A percentile compares a stretch with the other conserved stretches of the same genome.
Conservation (phyloP, 768 basidiomycete species). For the Xerocomellus chrysenteron region DNA sequence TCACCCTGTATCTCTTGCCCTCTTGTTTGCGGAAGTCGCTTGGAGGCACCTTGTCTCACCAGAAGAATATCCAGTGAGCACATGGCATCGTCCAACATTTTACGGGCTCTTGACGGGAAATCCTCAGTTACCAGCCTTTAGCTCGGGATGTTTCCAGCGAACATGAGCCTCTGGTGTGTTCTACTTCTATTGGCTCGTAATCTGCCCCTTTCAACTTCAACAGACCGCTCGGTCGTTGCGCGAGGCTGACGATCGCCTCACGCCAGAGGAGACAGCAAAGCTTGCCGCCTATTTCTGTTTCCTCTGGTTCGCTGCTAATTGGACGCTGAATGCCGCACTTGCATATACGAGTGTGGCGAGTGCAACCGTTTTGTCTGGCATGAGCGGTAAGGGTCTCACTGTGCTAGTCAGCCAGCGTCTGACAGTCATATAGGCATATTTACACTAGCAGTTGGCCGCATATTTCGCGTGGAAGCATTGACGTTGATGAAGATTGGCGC, state of each 20-base stretch:
- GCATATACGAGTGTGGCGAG: conserved; percentile 93
- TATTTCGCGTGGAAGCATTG: conserved; percentile 79
- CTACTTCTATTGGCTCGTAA: neutral
- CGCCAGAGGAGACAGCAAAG: conserved; percentile 66
- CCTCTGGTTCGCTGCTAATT: conserved; percentile 95
- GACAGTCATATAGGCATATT: conserved; percentile 71
- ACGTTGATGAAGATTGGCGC: conserved; percentile 72
- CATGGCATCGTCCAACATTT: neutral
- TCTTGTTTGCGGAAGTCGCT: conserved; percentile 40
- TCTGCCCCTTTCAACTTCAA: neutral
- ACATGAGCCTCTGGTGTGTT: conserved; percentile 21
- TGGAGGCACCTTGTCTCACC: neutral
- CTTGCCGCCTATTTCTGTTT: conserved; percentile 82
- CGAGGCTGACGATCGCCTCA: conserved; percentile 43
- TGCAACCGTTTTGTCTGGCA: conserved; percentile 84
- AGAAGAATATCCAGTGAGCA: conserved; percentile 12
- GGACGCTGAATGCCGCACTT: conserved; percentile 81
- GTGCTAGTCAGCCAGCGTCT: neutral
- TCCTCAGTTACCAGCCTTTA: conserved; percentile 27
- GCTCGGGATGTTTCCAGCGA: conserved; percentile 12
- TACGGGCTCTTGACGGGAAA: neutral
- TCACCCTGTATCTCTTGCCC: conserved; percentile 78
- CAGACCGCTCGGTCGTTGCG: conserved; percentile 9
- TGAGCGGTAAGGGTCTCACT: conserved; percentile 63
- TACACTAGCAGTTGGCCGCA: conserved; percentile 78